Base-by-base conservation (phyloP, 2,329 filamentous ascomycete genomes). In the Calonectria naviculata region DNA sequence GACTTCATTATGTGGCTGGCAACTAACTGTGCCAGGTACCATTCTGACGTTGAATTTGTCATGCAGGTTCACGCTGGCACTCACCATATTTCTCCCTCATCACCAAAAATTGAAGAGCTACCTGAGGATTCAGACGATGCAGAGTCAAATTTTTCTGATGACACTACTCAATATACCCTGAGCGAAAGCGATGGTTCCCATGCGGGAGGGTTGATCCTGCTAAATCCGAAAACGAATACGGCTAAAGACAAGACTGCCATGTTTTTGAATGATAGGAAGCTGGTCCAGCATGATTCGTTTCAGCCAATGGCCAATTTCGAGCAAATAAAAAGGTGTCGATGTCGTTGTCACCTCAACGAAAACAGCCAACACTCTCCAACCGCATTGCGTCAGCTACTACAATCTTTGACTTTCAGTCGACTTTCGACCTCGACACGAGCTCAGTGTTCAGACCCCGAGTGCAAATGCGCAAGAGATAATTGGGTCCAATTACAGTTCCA, bases 401-500 rank as follows among this genome's bases (percentile, higher is more conserved):
- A 38, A 38, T 58, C 34, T 2, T 15, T 38, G 15, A 17, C 52
- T 10, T 28, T 38, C 52, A 58, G 31, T 24, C 52, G 52, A 19
- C 6, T 58, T n/a, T 38, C 21, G 10, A 17, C n/a, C 13, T 61
- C 56, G 10, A n/a, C 15, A 7, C 24, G 26, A 21, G 26, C 9
- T 8, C 5, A 44, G 8, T 61, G 36, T 17, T 36, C 56, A 24
- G 10, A 61, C 6, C 19, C n/a, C 1, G 26, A 29, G 2, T 61
- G 56, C 26, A 21, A 44, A n/a, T 61, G 26, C 28, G 3, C 19
- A 5, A 13, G 38, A 5, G 24, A 61, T n/a, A 31, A 7, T 17
- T 44, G 36, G 56, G 19, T 61, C 12, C 3, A 31, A 17, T 19
- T 44, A 1, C 61, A 73, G 17, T 72, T 72, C 17, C 65, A 6